These are phyloP conservation scores for Aspergillus sp. DNA, from an alignment of 2,329 filamentous ascomycete species.

Conservation along the genomic window DNA sequence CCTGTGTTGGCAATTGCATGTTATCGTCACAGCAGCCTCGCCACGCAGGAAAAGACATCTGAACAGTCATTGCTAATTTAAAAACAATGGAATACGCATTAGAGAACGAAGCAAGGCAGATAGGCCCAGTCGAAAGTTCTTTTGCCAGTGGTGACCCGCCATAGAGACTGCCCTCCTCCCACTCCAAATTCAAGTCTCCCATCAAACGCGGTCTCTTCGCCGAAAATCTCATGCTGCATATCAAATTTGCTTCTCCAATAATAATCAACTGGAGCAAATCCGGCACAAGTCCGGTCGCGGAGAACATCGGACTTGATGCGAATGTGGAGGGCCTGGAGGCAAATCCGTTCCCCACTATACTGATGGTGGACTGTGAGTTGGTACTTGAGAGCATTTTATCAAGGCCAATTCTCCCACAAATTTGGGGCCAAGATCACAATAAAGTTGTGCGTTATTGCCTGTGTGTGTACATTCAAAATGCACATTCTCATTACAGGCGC, in stretches of 20 bases:
- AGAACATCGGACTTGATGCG: conserved; percentile 38
- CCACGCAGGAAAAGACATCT: too few relatives aligned
- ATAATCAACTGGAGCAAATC: background rate
- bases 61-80: background rate
- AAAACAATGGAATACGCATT: background rate
- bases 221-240: background rate
- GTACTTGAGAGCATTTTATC: background rate
- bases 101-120: background rate
- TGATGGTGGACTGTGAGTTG: conserved; percentile 6
- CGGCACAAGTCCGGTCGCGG: conserved; percentile 34
- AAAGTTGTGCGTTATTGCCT: background rate
- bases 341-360: conserved; percentile 14
- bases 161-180: background rate
- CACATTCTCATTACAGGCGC: conserved; percentile 64
- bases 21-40: too few relatives aligned
- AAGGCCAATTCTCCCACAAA: background rate
- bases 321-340: conserved; percentile 36
- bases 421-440: background rate
- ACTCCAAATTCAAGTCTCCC: background rate
- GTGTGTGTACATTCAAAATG: conserved; percentile 26
- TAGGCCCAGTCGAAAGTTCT: too few relatives aligned
- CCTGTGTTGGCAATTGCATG: background rate
- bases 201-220: background rate
- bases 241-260: background rate
- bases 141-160: background rate